These are phyloP conservation scores for Cyanophora paradoxa DNA, from an alignment of 78 protist species.

Conservation along the genomic window DNA sequence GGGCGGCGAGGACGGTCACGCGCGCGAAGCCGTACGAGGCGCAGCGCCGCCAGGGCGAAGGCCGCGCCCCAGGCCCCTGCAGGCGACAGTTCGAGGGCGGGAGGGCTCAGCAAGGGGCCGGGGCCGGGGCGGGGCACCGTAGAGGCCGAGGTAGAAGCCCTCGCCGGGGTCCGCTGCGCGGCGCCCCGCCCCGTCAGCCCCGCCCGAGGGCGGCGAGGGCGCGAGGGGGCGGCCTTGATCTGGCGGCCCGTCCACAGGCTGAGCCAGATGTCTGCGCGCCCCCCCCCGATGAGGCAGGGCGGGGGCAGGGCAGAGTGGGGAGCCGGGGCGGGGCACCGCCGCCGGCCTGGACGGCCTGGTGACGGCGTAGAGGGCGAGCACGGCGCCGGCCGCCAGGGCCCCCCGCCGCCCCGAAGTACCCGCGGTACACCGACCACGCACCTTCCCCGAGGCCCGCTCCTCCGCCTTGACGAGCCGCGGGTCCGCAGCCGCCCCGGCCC, in stretches of 20 bases:
- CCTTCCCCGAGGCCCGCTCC: too few species aligned
- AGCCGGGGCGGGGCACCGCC: too few species aligned
- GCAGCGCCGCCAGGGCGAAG: not conserved
- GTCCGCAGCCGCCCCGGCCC: too few species aligned
- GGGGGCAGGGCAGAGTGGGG: too few species aligned
- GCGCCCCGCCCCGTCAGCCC: not conserved
- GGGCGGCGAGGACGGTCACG: not conserved
- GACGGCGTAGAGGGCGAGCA: not conserved
- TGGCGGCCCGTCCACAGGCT: slow-evolving; percentile 6
- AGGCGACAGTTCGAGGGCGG: too few species aligned
- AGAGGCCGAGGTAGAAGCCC: slow-evolving; percentile 33
- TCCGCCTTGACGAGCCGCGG: too few species aligned
- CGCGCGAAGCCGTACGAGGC: not conserved
- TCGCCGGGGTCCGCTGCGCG: not conserved
- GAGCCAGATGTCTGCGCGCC: slow-evolving; percentile 29
- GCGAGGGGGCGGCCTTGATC: not conserved
- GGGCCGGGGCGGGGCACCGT: slow-evolving; percentile 12
- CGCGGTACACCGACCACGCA: too few species aligned
- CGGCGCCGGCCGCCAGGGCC: too few species aligned
- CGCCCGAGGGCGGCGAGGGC: not conserved
- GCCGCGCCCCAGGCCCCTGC: too few species aligned
- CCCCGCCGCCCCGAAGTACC: too few species aligned
- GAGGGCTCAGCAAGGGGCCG: too few species aligned
- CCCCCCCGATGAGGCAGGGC: too few species aligned
- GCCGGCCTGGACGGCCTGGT: not conserved